Evolutionary conservation across 176 grass and related monocot species (phyloP).

Genomic region (Avena insularis): DNA sequence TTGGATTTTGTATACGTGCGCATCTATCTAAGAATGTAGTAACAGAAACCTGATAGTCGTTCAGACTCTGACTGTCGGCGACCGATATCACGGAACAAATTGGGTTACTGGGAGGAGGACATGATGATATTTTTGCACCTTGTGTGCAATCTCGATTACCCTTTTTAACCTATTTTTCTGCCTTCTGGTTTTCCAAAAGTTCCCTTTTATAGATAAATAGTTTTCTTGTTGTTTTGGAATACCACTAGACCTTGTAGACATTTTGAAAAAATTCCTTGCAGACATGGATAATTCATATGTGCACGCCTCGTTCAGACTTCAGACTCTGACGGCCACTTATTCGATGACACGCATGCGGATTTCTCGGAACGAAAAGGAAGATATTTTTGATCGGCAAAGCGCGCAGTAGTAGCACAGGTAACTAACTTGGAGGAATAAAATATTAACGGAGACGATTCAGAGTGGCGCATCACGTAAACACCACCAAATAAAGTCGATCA

Average conservation of each 20-base stretch:
- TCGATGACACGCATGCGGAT: background rate
- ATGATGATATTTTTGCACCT: no score
- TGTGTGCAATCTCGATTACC: background rate
- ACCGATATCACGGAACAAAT: no score
- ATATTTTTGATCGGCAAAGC: constrained; percentile 24
- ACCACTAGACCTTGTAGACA: no score
- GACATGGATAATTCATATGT: background rate
- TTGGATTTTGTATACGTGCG: no score
- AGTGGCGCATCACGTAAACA: constrained; percentile 17
- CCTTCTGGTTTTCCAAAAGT: background rate
- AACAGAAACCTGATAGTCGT: no score
- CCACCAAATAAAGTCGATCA: constrained; percentile 5
- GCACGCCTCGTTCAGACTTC: background rate
- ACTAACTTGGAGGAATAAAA: background rate
- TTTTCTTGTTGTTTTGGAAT: background rate
- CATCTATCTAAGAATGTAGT: no score
- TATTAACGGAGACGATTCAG: background rate
- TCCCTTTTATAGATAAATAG: background rate
- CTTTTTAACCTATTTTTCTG: background rate
- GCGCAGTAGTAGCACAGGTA: no score
- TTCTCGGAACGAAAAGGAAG: constrained; percentile 2
- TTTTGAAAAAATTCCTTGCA: background rate
- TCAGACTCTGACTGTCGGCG: no score
- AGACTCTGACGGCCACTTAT: background rate
- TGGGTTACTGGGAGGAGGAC: no score